Conservation (phyloP, 2,329 filamentous ascomycete species). For the Sporothrix inflata region DNA sequence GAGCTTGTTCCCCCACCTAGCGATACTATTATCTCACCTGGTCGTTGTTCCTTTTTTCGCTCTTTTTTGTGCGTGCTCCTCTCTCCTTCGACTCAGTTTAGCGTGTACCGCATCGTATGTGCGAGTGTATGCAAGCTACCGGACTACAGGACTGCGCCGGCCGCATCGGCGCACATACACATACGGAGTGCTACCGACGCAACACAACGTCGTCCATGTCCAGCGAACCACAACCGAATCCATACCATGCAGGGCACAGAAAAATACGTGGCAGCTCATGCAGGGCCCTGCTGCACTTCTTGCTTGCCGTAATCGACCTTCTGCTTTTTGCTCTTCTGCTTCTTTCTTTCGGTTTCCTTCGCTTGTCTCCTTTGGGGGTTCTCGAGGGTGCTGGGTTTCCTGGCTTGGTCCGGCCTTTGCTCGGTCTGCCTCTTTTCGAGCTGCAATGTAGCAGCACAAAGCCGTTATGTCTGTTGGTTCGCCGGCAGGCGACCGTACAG, state of each 20-base stretch:
- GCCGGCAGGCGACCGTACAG: background rate
- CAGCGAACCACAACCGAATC: background rate
- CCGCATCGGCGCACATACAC: background rate
- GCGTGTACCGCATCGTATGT: background rate
- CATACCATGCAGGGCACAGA: background rate
- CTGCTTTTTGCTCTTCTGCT: background rate
- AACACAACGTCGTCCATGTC: background rate
- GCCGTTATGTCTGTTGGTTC: background rate
- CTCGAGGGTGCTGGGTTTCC: background rate
- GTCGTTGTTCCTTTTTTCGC: background rate
- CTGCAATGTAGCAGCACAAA: background rate
- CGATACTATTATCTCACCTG: slow-evolving; percentile 3
- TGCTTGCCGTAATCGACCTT: background rate
- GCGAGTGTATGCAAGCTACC: background rate
- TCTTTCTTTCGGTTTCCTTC: background rate
- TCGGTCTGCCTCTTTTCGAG: background rate
- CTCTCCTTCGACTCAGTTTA: background rate
- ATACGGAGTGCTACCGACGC: background rate
- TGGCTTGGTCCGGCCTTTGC: background rate
- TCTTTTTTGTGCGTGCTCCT: background rate
- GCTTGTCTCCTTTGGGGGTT: background rate
- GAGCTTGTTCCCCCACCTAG: background rate
- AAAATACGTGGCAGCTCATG: background rate
- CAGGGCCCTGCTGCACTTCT: background rate
- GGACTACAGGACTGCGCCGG: slow-evolving; percentile 5